phyloP scores from a whole-genome alignment of 1,284 basidiomycete genomes.

The Cutaneotrichosporon sp. region DNA sequence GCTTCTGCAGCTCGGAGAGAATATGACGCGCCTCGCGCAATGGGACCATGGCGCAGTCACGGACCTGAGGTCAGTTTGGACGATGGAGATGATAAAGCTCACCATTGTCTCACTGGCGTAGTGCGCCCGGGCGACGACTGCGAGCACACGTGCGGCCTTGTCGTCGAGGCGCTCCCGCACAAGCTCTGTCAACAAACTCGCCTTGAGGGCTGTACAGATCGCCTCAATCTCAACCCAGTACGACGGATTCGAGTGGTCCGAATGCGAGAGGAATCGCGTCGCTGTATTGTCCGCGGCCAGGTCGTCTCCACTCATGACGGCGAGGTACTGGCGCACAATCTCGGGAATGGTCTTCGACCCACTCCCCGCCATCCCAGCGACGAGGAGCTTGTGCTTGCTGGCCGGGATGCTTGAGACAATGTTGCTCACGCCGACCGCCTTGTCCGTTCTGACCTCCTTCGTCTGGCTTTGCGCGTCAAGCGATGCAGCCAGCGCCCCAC shows the following conservation, averaged over 20 bases:
- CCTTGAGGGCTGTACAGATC: constrained; percentile 65
- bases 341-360: constrained; percentile 27
- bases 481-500: constrained; percentile 64
- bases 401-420: constrained; percentile 32
- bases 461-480: constrained; percentile 56
- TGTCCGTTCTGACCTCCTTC: constrained; percentile 29
- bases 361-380: constrained; percentile 29
- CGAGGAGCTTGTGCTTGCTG: constrained; percentile 21
- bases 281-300: constrained; percentile 20
- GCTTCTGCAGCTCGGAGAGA: constrained; percentile 69
- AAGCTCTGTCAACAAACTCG: constrained; percentile 70
- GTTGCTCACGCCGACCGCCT: constrained; percentile 27
- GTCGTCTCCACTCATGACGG: constrained; percentile 38
- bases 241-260: constrained; percentile 53
- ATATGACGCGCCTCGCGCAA: constrained; percentile 79
- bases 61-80: constrained; percentile 59
- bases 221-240: constrained; percentile 75
- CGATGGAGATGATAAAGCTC: too few species aligned
- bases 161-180: constrained; percentile 80
- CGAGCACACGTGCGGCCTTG: constrained; percentile 75
- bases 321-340: constrained; percentile 33
- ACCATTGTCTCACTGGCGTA: constrained; percentile 96
- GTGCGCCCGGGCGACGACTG: constrained; percentile 77
- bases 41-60: constrained; percentile 87
- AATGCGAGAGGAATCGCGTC: constrained; percentile 56